phyloP scores from a whole-genome alignment of 257 asterid species.

The Catharanthus roseus region DNA sequence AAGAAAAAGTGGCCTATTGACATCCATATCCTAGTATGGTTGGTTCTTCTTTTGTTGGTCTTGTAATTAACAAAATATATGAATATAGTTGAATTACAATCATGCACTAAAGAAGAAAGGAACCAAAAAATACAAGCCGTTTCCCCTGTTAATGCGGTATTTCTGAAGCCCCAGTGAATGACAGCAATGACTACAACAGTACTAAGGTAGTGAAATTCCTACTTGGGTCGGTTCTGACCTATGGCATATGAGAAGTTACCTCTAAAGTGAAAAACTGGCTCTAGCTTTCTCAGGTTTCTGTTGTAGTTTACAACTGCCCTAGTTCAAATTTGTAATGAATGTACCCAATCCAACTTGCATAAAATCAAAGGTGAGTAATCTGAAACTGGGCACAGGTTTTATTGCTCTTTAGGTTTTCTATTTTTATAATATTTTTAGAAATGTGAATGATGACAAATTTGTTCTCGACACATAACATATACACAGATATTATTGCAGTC shows the following conservation, averaged over 20 bases:
- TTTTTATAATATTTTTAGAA: neutral
- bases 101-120: neutral
- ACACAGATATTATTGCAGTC: constrained; percentile 2
- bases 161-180: too few species aligned
- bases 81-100: neutral
- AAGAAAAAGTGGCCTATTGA: neutral
- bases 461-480: neutral
- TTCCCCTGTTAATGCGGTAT: neutral
- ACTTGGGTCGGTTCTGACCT: too few species aligned
- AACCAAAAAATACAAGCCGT: too few species aligned
- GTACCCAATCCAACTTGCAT: neutral
- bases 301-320: neutral
- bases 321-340: neutral
- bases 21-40: neutral
- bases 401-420: neutral
- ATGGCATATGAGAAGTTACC: neutral
- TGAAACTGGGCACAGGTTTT: neutral
- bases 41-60: neutral
- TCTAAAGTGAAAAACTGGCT: neutral
- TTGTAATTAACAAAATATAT: neutral
- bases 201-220: too few species aligned
- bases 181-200: too few species aligned
- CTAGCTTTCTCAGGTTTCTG: neutral
- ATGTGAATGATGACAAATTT: neutral
- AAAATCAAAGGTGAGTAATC: neutral